Evolutionary conservation across 139 green algal species (phyloP), one percentile per base, ranked within the genome.

Genomic region (Chlamydomonas schloesseri): DNA sequence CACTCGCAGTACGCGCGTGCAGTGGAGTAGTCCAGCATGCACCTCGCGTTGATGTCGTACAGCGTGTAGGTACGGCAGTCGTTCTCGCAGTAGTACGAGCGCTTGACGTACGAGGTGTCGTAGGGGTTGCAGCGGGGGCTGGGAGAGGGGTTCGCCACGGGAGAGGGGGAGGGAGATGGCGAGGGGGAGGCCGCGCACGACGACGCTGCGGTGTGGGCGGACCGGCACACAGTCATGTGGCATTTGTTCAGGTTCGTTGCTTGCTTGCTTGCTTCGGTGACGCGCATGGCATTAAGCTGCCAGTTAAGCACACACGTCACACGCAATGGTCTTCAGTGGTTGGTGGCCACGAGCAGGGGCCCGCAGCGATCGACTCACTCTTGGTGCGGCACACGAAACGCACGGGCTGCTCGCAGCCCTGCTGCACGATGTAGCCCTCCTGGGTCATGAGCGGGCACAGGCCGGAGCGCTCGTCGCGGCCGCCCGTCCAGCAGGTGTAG

Each of bases 41-140:
- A 83, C 9, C 24, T 13, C 18, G 75, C 75, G 36, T 83, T 26
- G 5, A 83, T 34, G 60, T 83, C 75, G 75, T 83, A 83, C 75
- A 83, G 23, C 10, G 60, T 83, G 57, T 83, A 83, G 0, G 34
- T 55, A 24, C 36, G 34, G 75, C 75, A 83, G 58, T 83, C 75
- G n/a, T 29, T 14, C 10, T 33, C 31, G 57, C 70, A 71, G n/a
- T 26, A 71, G n/a, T 26, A 57, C 3, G 50, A 28, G n/a, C n/a
- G 23, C 31, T 83, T 72, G 55, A 18, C 33, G 21, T n/a, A 42
- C 1, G 55, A 21, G 36, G 13, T 23, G 14, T 42, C 34, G 74
- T 82, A 82, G 26, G 33, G 24, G 29, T 24, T 37, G 26, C 33
- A 60, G 36, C 17, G 47, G 75, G 75, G 58, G 60, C 57, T 42